phyloP scores from a whole-genome alignment of 2,329 filamentous ascomycete genomes.

The Pseudonectria buxi region DNA sequence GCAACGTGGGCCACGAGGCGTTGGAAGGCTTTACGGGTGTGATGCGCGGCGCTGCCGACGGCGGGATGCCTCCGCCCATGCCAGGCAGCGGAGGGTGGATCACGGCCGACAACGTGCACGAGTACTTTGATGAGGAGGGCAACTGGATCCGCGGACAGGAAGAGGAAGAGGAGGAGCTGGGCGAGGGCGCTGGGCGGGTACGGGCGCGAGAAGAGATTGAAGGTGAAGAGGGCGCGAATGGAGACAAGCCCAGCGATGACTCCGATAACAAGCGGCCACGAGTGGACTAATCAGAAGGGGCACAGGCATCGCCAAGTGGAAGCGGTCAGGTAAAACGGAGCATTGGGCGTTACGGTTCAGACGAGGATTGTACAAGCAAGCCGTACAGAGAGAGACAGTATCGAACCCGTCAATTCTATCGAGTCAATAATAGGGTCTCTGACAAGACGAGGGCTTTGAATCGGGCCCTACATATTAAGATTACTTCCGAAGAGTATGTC shows the following conservation, averaged over 20 bases:
- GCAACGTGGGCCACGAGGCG: conserved; percentile 40
- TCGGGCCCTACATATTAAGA: conserved; percentile 12
- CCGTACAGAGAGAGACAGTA: no score
- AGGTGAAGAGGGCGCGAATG: conserved; percentile 38
- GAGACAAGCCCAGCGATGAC: conserved; percentile 31
- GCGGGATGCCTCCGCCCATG: conserved; percentile 57
- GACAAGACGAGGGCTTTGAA: conserved; percentile 1
- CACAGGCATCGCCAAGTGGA: background rate
- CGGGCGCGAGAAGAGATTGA: conserved; percentile 49
- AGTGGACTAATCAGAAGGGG: conserved; percentile 31
- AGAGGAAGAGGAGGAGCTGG: conserved; percentile 43
- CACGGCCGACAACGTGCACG: conserved; percentile 81
- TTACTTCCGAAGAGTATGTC: conserved; percentile 19
- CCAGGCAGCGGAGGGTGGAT: conserved; percentile 78
- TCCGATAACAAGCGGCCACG: conserved; percentile 42
- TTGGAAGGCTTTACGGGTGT: conserved; percentile 53
- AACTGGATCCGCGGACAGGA: conserved; percentile 59
- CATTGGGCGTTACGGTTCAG: conserved; percentile 17
- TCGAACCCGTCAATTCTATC: no score
- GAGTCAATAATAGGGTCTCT: background rate
- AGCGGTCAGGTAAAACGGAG: conserved; percentile 4
- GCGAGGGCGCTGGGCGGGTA: conserved; percentile 57
- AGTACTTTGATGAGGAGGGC: conserved; percentile 75
- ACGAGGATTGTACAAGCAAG: background rate
- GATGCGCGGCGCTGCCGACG: conserved; percentile 38